Evolutionary conservation across 1,139 yeast species (phyloP), one percentile per base, ranked within the genome.

Genomic region (Starmera stellimalicola): DNA sequence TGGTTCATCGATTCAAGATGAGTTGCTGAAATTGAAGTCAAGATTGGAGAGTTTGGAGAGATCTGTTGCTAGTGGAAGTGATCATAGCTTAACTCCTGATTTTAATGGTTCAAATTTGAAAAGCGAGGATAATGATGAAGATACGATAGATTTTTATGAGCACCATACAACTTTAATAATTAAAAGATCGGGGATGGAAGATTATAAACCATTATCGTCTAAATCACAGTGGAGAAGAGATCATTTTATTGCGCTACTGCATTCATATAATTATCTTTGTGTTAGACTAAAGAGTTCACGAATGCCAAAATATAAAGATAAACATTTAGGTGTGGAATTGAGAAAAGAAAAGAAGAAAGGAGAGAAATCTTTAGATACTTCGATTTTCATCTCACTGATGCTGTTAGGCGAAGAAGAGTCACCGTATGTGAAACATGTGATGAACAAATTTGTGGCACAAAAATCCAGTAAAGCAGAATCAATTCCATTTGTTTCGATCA

Each of bases 121-220:
- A 18, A 29, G 14, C 10, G 19, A 27, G 12, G 31, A 16, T 3
- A 17, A 16, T 14, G 24, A 17, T 26, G 31, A 38, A 16, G 50
- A 45, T 18, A 14, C 22, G 0, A 30, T 52, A 5, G 44, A 51
- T 33, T 50, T 51, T 20, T 48, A 44, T 32, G 42, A 40, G 15
- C 40, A 38, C 5, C 44, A 45, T 30, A 38, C 42, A 23, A 36
- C 52, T 2, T 37, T 52, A 12, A 31, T 35, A 2, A 40, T 45
- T 16, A 48, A 48, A 33, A 38, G 53, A 16, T 48, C 52, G 0
- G 47, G 50, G 0, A 43, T 45, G 49, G 45, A 37, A 22, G 50
- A 48, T 28, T 39, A 39, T 20, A 49, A 47, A 27, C 52, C 51
- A 1, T 26, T 48, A 18, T 37, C 42, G 0, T 39, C 44, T 1